Evolutionary conservation across 441 rosid species (phyloP).

Genomic region (Corymbia citriodora): DNA sequence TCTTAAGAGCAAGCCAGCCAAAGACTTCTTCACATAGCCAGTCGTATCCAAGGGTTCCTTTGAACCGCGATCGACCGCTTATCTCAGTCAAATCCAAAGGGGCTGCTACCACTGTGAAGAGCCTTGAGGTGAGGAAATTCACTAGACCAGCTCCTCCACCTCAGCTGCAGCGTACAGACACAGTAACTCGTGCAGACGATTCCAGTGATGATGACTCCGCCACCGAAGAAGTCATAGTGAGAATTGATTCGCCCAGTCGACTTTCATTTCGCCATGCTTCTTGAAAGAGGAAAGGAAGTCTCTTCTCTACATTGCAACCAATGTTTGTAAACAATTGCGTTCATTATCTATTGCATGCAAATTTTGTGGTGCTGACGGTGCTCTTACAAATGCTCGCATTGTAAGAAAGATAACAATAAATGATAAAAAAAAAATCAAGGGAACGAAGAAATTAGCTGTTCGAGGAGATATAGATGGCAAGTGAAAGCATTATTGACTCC

Average conservation of each 20-base stretch:
- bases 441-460: neutral
- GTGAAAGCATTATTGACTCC: neutral
- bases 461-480: neutral
- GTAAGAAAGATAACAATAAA: neutral
- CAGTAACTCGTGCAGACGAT: slow-evolving; percentile 22
- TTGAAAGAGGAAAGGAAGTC: neutral
- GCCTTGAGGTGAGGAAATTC: slow-evolving; percentile 17
- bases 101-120: slow-evolving; percentile 22
- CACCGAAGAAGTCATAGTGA: slow-evolving; percentile 42
- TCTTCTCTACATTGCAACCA: neutral
- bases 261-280: slow-evolving; percentile 40
- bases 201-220: slow-evolving; percentile 46
- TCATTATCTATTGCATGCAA: neutral
- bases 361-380: neutral
- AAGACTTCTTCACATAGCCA: slow-evolving; percentile 31
- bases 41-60: slow-evolving; percentile 27
- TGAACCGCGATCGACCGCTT: slow-evolving; percentile 12
- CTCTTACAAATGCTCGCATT: neutral
- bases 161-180: slow-evolving; percentile 2
- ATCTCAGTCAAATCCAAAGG: slow-evolving; percentile 49
- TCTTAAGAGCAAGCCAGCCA: slow-evolving; percentile 6
- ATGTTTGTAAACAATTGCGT: neutral
- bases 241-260: slow-evolving; percentile 70
- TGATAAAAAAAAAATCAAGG: neutral
- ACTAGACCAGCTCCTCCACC: neutral